These are phyloP conservation scores for Telfairia occidentalis DNA, from an alignment of 331 rosid species.

Conservation along the genomic window DNA sequence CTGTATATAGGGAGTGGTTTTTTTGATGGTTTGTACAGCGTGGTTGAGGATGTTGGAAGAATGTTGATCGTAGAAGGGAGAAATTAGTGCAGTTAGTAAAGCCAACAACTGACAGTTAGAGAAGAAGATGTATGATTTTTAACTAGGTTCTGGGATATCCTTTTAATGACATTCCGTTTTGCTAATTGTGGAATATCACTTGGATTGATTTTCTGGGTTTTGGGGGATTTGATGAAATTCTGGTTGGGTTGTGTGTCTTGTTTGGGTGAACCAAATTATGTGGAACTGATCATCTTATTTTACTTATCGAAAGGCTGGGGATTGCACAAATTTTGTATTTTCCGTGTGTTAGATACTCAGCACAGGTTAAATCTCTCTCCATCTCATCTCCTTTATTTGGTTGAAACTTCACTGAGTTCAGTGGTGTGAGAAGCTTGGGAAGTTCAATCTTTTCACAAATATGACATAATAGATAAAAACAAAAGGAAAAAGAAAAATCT, in stretches of 20 bases:
- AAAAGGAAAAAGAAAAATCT: not conserved
- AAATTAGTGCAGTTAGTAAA: conserved; percentile 12
- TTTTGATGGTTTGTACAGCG: conserved; percentile 64
- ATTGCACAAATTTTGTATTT: not conserved
- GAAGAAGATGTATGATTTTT: conserved; percentile 49
- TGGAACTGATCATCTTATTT: conserved; percentile 13
- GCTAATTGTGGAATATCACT: conserved; percentile 26
- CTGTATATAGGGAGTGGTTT: conserved; percentile 38
- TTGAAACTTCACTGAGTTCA: not conserved
- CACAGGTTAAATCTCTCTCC: not conserved
- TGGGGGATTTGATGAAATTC: conserved; percentile 40
- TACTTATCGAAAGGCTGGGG: conserved; percentile 16
- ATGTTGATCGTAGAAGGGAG: conserved; percentile 29
- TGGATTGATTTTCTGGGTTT: conserved; percentile 36
- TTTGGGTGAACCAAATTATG: conserved; percentile 38
- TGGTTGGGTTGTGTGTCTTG: conserved; percentile 22
- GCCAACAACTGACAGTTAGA: conserved; percentile 19
- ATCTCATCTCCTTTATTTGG: not conserved
- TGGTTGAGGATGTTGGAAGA: conserved; percentile 35
- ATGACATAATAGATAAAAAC: not conserved
- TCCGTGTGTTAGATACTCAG: not conserved
- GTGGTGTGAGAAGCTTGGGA: not conserved
- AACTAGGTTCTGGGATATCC: conserved; percentile 42
- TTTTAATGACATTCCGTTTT: conserved; percentile 13
- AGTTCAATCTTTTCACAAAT: not conserved